Conservation (phyloP, 1,284 basidiomycete genomes). For the Pyrrhoderma noxium region DNA sequence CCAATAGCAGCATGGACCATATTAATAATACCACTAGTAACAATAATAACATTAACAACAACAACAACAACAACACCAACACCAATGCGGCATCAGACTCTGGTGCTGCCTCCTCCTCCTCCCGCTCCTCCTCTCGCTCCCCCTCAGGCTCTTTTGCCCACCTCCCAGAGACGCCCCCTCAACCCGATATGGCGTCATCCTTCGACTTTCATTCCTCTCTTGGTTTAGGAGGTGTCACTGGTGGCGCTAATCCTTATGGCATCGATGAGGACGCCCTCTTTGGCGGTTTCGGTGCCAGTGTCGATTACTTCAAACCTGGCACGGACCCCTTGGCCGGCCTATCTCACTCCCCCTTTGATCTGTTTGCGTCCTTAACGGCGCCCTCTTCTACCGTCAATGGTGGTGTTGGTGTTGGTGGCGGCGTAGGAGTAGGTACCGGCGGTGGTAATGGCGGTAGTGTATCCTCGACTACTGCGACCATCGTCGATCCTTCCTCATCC, state of each 20-base stretch:
- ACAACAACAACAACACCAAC: conserved; percentile 22
- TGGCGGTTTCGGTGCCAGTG: conserved; percentile 31
- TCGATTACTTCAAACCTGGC: conserved; percentile 34
- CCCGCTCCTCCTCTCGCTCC: conserved; percentile 29
- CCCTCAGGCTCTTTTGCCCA: conserved; percentile 27
- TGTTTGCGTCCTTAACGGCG: conserved; percentile 25
- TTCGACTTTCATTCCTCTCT: background rate
- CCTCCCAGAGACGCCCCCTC: conserved; percentile 23
- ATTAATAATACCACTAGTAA: too few relatives aligned
- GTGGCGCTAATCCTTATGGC: conserved; percentile 7
- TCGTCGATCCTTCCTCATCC: too few relatives aligned
- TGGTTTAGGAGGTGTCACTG: background rate
- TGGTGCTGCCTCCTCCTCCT: conserved; percentile 28
- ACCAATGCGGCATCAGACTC: conserved; percentile 6
- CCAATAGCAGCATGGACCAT: background rate
- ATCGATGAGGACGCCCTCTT: conserved; percentile 32
- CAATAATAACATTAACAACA: too few relatives aligned
- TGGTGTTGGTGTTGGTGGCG: too few relatives aligned
- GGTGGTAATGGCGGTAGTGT: too few relatives aligned
- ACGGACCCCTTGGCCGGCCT: conserved; percentile 25
- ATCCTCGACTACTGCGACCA: too few relatives aligned
- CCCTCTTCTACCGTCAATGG: background rate
- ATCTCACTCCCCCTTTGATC: conserved; percentile 33
- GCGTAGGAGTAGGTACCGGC: too few relatives aligned
- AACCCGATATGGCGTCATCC: conserved; percentile 26